Percentiles rank a stretch among this genome's conserved stretches.
phyloP scores from a whole-genome alignment of 106 monocot species.

The Apostasia ramifera region DNA sequence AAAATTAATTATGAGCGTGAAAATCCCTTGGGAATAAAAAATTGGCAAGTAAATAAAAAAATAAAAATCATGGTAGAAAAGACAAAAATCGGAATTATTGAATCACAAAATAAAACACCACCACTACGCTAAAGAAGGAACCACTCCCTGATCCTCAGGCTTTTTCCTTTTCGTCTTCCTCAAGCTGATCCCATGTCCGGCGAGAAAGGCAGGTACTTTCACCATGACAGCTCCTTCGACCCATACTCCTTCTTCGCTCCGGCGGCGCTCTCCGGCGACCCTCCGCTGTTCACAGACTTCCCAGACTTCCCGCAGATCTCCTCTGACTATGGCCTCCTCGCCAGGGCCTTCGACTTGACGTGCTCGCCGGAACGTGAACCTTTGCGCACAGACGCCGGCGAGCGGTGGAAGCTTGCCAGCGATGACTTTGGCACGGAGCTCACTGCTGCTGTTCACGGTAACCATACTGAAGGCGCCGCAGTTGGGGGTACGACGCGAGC shows the following conservation, averaged over 20 bases:
- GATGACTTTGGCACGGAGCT: no score
- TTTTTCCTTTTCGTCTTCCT: neutral
- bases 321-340: neutral
- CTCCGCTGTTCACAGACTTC: neutral
- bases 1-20: no score
- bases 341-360: no score
- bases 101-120: no score
- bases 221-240: constrained; percentile 3
- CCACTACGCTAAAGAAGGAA: no score
- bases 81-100: no score
- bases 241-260: neutral
- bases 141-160: no score
- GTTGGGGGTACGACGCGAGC: constrained; percentile 17
- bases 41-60: no score
- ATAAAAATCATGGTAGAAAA: no score
- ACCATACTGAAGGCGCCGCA: neutral
- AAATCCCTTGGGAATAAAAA: no score
- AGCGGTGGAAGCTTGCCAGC: neutral
- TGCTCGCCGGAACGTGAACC: neutral
- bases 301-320: neutral
- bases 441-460: neutral
- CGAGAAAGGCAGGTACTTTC: constrained; percentile 2
- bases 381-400: neutral
- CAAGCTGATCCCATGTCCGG: constrained; percentile 1
- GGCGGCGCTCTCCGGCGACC: no score